Conservation (phyloP, 768 basidiomycete genomes). For the Mycena polygramma region DNA sequence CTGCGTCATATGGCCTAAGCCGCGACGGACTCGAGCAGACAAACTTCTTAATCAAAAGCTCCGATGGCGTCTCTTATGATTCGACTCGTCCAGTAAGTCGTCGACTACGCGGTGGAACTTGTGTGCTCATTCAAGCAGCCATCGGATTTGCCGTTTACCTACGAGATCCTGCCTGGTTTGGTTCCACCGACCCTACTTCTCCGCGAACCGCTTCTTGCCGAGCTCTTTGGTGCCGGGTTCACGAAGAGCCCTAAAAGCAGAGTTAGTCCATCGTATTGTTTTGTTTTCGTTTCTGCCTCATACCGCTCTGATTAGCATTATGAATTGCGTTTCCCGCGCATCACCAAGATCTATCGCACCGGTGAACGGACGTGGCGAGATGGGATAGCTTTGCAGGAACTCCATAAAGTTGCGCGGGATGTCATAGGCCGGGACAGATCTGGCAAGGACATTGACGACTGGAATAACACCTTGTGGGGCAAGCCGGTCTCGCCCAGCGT, state of each 20-base stretch:
- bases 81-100: conserved; percentile 40
- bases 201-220: conserved; percentile 72
- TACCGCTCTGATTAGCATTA: conserved; percentile 67
- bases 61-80: conserved; percentile 52
- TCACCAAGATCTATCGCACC: conserved; percentile 75
- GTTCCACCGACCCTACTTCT: conserved; percentile 69
- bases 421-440: conserved; percentile 65
- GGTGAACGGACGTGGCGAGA: conserved; percentile 77
- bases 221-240: conserved; percentile 88
- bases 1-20: conserved; percentile 79
- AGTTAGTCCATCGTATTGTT: conserved; percentile 52
- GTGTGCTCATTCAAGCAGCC: conserved; percentile 36
- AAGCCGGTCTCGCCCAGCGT: conserved; percentile 55
- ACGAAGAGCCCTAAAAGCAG: conserved; percentile 72
- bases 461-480: conserved; percentile 51
- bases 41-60: conserved; percentile 74
- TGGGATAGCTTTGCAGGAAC: conserved; percentile 59
- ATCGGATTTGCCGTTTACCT: conserved; percentile 64
- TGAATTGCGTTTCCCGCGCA: conserved; percentile 86
- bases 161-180: conserved; percentile 62
- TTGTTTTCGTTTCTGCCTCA: conserved; percentile 12
- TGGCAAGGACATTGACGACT: conserved; percentile 65
- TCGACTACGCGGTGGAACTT: background rate
- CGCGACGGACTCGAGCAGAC: conserved; percentile 77
- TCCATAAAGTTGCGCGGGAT: conserved; percentile 68